phyloP scores from a whole-genome alignment of 2,329 filamentous ascomycete species.

The Herpotrichia juniperi region DNA sequence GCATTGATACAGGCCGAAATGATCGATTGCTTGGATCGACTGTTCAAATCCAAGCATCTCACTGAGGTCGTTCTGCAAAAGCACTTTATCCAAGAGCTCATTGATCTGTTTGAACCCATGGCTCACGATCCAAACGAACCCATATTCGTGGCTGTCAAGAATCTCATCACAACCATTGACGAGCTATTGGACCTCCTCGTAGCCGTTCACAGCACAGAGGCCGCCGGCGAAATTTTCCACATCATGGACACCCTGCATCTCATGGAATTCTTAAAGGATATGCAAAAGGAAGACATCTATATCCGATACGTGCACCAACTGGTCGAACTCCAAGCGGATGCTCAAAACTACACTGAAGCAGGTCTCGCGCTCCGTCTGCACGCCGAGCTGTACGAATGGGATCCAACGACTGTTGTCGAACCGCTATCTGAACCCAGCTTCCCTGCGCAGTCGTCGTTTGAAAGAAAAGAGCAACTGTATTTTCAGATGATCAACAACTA shows the following conservation, averaged over 20 bases:
- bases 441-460: slow-evolving; percentile 84
- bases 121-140: slow-evolving; percentile 71
- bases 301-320: slow-evolving; percentile 95
- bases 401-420: slow-evolving; percentile 69
- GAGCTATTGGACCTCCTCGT: slow-evolving; percentile 90
- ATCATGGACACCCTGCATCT: slow-evolving; percentile 87
- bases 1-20: slow-evolving; percentile 93
- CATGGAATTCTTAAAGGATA: slow-evolving; percentile 96
- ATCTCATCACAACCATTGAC: slow-evolving; percentile 83
- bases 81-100: slow-evolving; percentile 84
- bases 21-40: slow-evolving; percentile 87
- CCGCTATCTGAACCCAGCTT: slow-evolving; percentile 76
- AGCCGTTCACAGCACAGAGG: slow-evolving; percentile 81
- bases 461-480: slow-evolving; percentile 89
- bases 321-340: slow-evolving; percentile 74
- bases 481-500: slow-evolving; percentile 95
- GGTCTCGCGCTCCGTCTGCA: slow-evolving; percentile 88
- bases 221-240: slow-evolving; percentile 74
- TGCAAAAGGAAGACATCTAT: slow-evolving; percentile 97
- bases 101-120: slow-evolving; percentile 78
- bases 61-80: slow-evolving; percentile 92
- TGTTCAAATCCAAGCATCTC: slow-evolving; percentile 88
- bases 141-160: slow-evolving; percentile 76
- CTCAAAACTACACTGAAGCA: slow-evolving; percentile 83
- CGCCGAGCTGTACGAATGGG: slow-evolving; percentile 92